Conservation (phyloP, 177 flowering plant species). For the Vitis hybrid region DNA sequence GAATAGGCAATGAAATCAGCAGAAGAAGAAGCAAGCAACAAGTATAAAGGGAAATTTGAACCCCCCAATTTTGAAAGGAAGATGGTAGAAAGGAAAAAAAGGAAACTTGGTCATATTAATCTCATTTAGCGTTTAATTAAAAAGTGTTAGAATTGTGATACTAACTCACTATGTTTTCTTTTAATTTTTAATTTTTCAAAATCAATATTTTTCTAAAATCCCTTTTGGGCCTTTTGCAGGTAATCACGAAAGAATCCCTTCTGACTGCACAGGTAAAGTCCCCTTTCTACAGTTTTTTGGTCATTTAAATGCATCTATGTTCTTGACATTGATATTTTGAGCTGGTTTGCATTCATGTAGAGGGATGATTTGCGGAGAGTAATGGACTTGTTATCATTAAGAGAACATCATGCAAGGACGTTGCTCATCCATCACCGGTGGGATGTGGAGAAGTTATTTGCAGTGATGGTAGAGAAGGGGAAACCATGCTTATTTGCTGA, state of each 20-base stretch:
- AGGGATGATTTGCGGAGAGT: slow-evolving; percentile 65
- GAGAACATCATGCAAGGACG: slow-evolving; percentile 78
- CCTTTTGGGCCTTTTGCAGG: slow-evolving; percentile 39
- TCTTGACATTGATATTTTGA: not conserved
- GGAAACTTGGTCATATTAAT: too few relatives aligned
- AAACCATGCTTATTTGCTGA: slow-evolving; percentile 54
- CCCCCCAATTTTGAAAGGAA: too few relatives aligned
- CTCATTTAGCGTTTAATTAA: too few relatives aligned
- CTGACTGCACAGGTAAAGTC: slow-evolving; percentile 66
- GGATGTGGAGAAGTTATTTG: slow-evolving; percentile 71
- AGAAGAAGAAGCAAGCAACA: too few relatives aligned
- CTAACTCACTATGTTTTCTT: not conserved
- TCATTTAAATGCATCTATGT: not conserved
- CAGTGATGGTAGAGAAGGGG: slow-evolving; percentile 79
- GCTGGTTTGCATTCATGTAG: slow-evolving; percentile 28
- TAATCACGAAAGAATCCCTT: slow-evolving; percentile 72
- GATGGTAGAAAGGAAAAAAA: too few relatives aligned
- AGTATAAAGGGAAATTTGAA: too few relatives aligned
- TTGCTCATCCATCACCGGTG: slow-evolving; percentile 78
- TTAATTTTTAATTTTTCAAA: not conserved
- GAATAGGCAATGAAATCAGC: too few relatives aligned
- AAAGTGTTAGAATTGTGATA: not conserved
- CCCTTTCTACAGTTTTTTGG: not conserved
- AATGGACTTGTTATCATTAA: slow-evolving; percentile 61
- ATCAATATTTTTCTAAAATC: not conserved